A percentile compares a stretch with the other conserved stretches of the same genome.
Evolutionary conservation across 352 stramenopile species (phyloP).

Genomic region (Globisporangium megalacanthum): DNA sequence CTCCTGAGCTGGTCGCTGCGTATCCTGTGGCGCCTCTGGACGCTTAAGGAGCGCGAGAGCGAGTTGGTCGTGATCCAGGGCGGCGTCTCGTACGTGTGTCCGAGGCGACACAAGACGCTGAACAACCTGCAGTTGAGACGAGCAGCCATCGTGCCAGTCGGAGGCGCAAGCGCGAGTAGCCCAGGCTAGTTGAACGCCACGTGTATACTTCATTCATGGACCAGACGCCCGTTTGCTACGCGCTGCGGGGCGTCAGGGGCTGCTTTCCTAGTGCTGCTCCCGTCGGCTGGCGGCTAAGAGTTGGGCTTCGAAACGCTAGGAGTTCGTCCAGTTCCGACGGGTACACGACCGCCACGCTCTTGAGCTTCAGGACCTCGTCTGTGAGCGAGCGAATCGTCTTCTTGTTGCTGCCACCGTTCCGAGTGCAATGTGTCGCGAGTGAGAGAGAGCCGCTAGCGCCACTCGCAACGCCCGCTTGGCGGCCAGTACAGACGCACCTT

Average conservation of each 20-base stretch:
- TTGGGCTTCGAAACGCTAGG: neutral
- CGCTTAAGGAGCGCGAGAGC: neutral
- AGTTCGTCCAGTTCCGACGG: conserved; percentile 12
- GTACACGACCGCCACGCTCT: conserved; percentile 16
- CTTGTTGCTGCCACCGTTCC: conserved; percentile 25
- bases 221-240: no score
- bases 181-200: neutral
- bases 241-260: no score
- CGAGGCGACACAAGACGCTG: neutral
- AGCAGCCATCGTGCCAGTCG: neutral
- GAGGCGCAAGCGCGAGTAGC: neutral
- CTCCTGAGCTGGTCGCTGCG: conserved; percentile 9
- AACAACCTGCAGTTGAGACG: neutral
- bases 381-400: conserved; percentile 35
- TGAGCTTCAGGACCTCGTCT: conserved; percentile 47
- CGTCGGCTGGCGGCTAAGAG: no score
- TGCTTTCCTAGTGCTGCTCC: no score
- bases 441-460: neutral
- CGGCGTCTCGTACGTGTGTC: neutral
- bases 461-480: neutral
- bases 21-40: conserved; percentile 8
- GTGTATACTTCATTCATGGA: no score
- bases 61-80: conserved; percentile 13
- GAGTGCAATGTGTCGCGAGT: neutral
- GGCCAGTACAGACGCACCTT: conserved; percentile 2